phyloP scores from a whole-genome alignment of 2,329 filamentous ascomycete species.

The Helminthosporium solani region DNA sequence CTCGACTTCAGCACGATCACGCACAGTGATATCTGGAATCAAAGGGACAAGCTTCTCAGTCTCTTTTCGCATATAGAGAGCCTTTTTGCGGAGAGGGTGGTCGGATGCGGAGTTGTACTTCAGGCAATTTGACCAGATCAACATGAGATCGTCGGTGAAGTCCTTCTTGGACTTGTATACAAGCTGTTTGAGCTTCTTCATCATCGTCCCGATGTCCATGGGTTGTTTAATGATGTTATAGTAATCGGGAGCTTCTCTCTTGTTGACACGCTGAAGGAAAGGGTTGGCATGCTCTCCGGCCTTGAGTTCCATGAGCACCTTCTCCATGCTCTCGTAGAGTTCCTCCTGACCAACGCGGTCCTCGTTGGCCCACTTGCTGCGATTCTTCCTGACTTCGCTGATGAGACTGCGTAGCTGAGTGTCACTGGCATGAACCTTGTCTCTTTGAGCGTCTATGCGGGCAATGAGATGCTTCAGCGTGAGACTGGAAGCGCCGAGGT shows the following conservation, averaged over 20 bases:
- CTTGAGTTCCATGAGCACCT: conserved; percentile 94
- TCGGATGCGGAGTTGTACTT: conserved; percentile 90
- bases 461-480: conserved; percentile 97
- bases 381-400: conserved; percentile 95
- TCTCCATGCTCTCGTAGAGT: conserved; percentile 93
- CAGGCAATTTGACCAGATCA: conserved; percentile 97
- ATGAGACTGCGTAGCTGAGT: conserved; percentile 88
- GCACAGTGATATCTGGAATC: conserved; percentile 88
- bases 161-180: conserved; percentile 73
- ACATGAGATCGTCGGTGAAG: conserved; percentile 87
- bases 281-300: conserved; percentile 97
- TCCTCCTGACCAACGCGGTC: conserved; percentile 98
- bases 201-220: conserved; percentile 98
- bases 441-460: conserved; percentile 88
- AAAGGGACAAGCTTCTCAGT: conserved; percentile 94
- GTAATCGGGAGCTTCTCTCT: conserved; percentile 95
- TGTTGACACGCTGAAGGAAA: conserved; percentile 91
- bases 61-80: conserved; percentile 94
- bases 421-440: conserved; percentile 87
- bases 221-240: conserved; percentile 91
- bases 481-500: conserved; percentile 91
- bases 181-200: conserved; percentile 83
- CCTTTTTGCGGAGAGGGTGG: conserved; percentile 87
- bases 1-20: conserved; percentile 91
- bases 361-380: conserved; percentile 98